Base-by-base conservation (phyloP, 768 basidiomycete species). In the Tricholoma saponaceum region DNA sequence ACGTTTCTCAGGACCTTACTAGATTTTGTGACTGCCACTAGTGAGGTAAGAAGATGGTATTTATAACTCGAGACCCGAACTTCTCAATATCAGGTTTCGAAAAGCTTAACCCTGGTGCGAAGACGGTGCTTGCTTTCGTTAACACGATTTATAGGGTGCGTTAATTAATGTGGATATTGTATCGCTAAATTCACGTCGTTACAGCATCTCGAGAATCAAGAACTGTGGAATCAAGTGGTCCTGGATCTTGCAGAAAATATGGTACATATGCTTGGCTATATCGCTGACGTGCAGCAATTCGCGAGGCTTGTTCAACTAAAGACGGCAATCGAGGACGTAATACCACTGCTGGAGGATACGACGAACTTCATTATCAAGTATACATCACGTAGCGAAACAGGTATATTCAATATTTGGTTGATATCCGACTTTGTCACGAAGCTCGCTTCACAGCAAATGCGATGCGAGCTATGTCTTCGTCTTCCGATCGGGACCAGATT, bases 211-310 rank as follows among this genome's bases (percentile, higher is more conserved):
- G 13, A 57, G 7, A 57, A 57, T 3, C 64, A 63, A 46, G 66
- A 65, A 14, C 32, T 59, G 20, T 60, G 55, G 16, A 56, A 65
- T 30, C 55, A 63, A 43, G 3, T 59, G 2, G 33, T 64, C 9
- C 49, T 62, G 3, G 51, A 58, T 39, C 63, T 70, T 4, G 58
- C 64, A 1, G 57, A 60, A 10, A 58, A 58, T 9, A 69, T 70
- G 69, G 64, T 65, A 1, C 20, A 58, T 7, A 64, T 57, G 3
- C n/a, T 70, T 4, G 59, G 55, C 7, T 67, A 62, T 30, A 60
- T 70, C 6, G 49, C 62, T n/a, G 65, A 67, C 18, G 60, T 67
- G 0, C 52, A 64, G 35, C 65, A 70, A 52, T 69, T 70, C 46
- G 64, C 63, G 1, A 54, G 58, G 16, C 43, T 65, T 1, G 44